Evolutionary conservation across 23 red algal genomes (phyloP).

Genomic region (Cyanidioschyzon merolae): DNA sequence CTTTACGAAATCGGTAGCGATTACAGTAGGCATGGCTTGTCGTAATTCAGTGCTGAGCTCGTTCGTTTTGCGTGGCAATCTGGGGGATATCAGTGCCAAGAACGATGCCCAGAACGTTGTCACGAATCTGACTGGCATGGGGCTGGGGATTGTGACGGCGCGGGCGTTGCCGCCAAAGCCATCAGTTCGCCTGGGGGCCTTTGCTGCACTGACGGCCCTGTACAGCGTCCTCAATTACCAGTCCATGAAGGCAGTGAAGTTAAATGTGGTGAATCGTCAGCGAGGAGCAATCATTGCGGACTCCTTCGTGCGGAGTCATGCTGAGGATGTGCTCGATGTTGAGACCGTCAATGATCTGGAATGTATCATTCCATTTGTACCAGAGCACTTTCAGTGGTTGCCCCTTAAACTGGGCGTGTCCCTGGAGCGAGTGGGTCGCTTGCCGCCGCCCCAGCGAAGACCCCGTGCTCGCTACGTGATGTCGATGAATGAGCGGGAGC

Average conservation of each 20-base stretch:
- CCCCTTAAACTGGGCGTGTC: slow-evolving; percentile 7
- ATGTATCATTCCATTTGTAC: slow-evolving; percentile 21
- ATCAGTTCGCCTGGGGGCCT: slow-evolving; percentile 4
- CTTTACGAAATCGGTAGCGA: slow-evolving; percentile 48
- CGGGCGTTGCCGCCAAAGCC: slow-evolving; percentile 8
- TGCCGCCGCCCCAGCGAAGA: neutral
- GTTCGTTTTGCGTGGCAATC: slow-evolving; percentile 31
- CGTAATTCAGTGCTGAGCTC: slow-evolving; percentile 29
- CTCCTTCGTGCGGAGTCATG: neutral
- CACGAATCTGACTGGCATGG: slow-evolving; percentile 31
- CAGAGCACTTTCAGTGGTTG: slow-evolving; percentile 6
- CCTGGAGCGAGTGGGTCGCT: neutral
- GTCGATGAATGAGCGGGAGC: neutral
- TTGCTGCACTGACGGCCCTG: slow-evolving; percentile 27
- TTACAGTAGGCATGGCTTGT: slow-evolving; percentile 30
- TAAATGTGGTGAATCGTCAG: slow-evolving; percentile 25
- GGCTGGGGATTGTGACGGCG: slow-evolving; percentile 18
- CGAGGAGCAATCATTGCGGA: slow-evolving; percentile 19
- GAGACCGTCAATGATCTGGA: slow-evolving; percentile 12
- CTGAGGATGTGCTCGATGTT: neutral
- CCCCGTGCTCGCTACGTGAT: slow-evolving; percentile 15
- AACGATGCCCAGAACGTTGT: slow-evolving; percentile 37
- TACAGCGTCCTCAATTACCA: slow-evolving; percentile 34
- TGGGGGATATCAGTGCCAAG: slow-evolving; percentile 47
- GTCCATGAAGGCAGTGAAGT: slow-evolving; percentile 27